Percentiles rank a stretch among this genome's conserved stretches.
Conservation (phyloP, 257 asterid species). For the Solanum dulcamara region DNA sequence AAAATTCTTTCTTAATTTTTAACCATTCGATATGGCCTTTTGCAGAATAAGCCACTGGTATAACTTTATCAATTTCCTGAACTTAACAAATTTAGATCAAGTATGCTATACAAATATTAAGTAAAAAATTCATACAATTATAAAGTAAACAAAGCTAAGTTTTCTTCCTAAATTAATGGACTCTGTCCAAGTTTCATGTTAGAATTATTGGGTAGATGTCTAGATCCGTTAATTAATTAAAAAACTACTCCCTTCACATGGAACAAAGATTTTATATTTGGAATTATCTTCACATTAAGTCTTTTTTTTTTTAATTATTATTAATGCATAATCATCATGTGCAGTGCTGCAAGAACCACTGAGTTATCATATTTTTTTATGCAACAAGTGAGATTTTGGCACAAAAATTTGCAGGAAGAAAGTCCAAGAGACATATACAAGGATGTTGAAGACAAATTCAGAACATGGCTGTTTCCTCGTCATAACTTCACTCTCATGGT, state of each 20-base stretch:
- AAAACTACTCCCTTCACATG: neutral
- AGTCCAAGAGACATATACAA: constrained; percentile 15
- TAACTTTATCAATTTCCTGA: too few relatives aligned
- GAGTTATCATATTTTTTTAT: neutral
- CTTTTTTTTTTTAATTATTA: neutral
- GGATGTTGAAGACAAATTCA: constrained; percentile 22
- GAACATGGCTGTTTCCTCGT: constrained; percentile 23
- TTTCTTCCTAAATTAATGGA: too few relatives aligned
- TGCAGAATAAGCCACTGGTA: too few relatives aligned
- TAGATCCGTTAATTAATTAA: neutral
- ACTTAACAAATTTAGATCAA: too few relatives aligned
- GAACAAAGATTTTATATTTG: neutral
- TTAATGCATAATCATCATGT: neutral
- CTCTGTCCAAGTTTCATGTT: neutral
- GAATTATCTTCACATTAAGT: neutral
- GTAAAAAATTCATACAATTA: too few relatives aligned
- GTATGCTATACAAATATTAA: too few relatives aligned
- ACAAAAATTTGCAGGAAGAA: neutral
- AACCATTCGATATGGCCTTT: too few relatives aligned
- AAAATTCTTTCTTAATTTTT: too few relatives aligned
- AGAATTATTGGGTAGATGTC: neutral
- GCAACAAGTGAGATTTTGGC: neutral
- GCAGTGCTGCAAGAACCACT: neutral
- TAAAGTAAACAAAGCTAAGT: too few relatives aligned
- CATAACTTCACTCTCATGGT: constrained; percentile 34